Conservation (phyloP, 2,329 filamentous ascomycete genomes). For the Colletotrichum sojae region DNA sequence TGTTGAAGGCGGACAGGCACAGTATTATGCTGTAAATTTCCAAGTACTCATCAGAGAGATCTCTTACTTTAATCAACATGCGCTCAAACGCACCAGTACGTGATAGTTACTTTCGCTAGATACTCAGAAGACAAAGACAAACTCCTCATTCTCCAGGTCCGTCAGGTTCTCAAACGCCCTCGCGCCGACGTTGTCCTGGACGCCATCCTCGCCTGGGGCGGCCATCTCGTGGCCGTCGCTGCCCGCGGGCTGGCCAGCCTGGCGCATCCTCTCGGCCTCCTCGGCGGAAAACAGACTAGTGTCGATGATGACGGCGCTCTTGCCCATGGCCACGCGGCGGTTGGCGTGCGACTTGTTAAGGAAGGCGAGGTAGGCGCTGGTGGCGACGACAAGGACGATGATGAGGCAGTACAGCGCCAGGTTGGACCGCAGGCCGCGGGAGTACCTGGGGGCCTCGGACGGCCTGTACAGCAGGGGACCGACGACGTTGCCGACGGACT, state of each 20-base stretch:
- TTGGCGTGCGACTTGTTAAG: constrained; percentile 65
- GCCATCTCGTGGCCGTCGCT: constrained; percentile 44
- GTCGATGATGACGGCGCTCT: constrained; percentile 68
- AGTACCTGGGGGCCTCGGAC: constrained; percentile 70
- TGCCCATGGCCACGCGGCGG: constrained; percentile 47
- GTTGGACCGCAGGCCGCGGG: constrained; percentile 70
- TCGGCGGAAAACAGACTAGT: constrained; percentile 68
- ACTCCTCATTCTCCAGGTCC: constrained; percentile 74
- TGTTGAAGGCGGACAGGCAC: too few relatives aligned
- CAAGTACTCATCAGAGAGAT: too few relatives aligned
- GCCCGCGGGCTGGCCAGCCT: constrained; percentile 38
- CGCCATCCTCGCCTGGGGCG: constrained; percentile 46
- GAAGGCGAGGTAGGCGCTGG: constrained; percentile 56
- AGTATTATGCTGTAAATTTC: too few relatives aligned
- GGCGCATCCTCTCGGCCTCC: constrained; percentile 55
- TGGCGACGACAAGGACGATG: constrained; percentile 58
- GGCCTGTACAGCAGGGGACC: constrained; percentile 74
- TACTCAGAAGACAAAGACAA: constrained; percentile 67
- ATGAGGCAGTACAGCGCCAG: constrained; percentile 72
- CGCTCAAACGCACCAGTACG: too few relatives aligned
- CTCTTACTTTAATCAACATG: too few relatives aligned
- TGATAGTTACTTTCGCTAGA: too few relatives aligned
- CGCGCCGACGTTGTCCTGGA: constrained; percentile 49
- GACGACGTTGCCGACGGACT: constrained; percentile 75
- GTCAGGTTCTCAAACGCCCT: constrained; percentile 72